Percentiles rank a stretch among this genome's conserved stretches.
Conservation (phyloP, 2,329 filamentous ascomycete species). For the Stromatinia cepivora region DNA sequence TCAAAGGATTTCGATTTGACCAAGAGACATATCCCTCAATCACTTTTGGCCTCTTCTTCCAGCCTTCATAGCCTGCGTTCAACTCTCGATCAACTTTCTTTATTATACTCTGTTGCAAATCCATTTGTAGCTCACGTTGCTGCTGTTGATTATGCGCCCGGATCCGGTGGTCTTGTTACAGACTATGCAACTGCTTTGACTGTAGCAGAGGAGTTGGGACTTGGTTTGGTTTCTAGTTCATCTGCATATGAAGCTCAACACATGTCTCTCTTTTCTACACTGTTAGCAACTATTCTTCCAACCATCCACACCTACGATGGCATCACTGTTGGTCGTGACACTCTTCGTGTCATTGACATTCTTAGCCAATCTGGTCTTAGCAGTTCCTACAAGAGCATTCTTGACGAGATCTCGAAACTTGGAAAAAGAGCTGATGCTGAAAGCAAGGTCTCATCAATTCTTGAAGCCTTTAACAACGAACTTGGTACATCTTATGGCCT, state of each 20-base stretch:
- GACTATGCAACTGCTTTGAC: slow-evolving; percentile 83
- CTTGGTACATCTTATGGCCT: slow-evolving; percentile 89
- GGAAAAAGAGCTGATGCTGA: slow-evolving; percentile 72
- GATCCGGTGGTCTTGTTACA: slow-evolving; percentile 67
- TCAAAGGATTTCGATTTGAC: slow-evolving; percentile 91
- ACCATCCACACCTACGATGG: slow-evolving; percentile 88
- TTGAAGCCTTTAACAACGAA: slow-evolving; percentile 81
- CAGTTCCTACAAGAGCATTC: slow-evolving; percentile 66
- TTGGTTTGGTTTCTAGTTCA: slow-evolving; percentile 80
- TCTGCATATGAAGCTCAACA: slow-evolving; percentile 93
- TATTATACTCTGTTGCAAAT: slow-evolving; percentile 88
- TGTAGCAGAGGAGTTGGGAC: slow-evolving; percentile 83
- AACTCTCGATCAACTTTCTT: slow-evolving; percentile 86
- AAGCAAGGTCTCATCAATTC: slow-evolving; percentile 68
- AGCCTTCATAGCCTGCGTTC: slow-evolving; percentile 77
- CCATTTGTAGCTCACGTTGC: slow-evolving; percentile 92
- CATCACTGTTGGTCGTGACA: slow-evolving; percentile 78
- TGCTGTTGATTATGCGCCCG: slow-evolving; percentile 77
- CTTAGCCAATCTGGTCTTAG: slow-evolving; percentile 70
- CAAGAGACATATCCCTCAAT: slow-evolving; percentile 90
- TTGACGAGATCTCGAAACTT: slow-evolving; percentile 59
- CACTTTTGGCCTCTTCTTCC: slow-evolving; percentile 81
- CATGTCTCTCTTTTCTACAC: slow-evolving; percentile 85
- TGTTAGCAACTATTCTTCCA: slow-evolving; percentile 76
- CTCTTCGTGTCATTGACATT: slow-evolving; percentile 78